Evolutionary conservation across 352 stramenopile genomes (phyloP), one percentile per base, ranked within the genome.

Genomic region (Phytopythium mirpurense): DNA sequence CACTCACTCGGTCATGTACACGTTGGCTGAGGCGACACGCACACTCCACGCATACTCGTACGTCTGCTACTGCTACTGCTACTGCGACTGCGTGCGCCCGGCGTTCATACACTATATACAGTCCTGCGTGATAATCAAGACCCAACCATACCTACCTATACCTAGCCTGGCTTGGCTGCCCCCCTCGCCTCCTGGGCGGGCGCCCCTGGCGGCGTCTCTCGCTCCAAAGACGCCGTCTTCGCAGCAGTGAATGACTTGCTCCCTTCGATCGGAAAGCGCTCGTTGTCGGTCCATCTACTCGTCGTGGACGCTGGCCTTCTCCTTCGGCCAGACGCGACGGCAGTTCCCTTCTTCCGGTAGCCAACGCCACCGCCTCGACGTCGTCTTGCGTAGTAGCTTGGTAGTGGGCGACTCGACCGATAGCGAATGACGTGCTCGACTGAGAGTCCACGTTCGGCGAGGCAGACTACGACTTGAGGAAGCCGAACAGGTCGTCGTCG

Each of bases 401-500:
- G 5, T 10, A 32, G 29, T 9, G 9, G 9, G 29, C n/a, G n/a
- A n/a, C 29, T 32, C 29, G 29, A 32, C 29, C 29, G 9, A 5
- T 10, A 9, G 29, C 9, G 29, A 32, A 5, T 5, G 9, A 5
- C 29, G 29, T 32, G 9, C 29, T 32, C n/a, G n/a, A n/a, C n/a
- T 42, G 36, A 19, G 11, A 16, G 21, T 45, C 29, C n/a, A 27
- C 23, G 2, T 21, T 29, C 46, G 5, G 19, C 11, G 3, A 5
- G 6, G 31, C 15, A 3, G 21, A 21, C 67, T 78, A 90, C 47
- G 83, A 85, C 63, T 89, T 90, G 29, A 95, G 54, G 68, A 95
- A 95, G 32, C 80, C 73, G 49, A 95, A 95, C 16, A 95, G 67
- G 60, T 95, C 84, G 56, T 92, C 79, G 48, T 93, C 84, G 65